Base-by-base conservation (phyloP, 2,329 filamentous ascomycete species). In the Aspergillus texensis region DNA sequence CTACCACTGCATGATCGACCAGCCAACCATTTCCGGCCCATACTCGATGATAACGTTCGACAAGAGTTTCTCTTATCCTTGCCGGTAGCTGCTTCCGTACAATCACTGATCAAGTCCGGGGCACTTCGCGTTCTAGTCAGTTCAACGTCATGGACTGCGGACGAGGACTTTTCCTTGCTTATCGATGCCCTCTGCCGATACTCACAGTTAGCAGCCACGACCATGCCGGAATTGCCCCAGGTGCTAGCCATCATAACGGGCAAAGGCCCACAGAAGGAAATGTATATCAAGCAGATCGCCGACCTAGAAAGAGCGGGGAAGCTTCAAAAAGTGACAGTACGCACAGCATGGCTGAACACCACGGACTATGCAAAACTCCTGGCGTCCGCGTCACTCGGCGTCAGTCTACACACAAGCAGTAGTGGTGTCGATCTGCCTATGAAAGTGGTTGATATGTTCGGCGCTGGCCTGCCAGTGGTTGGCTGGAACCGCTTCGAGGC, bases 371-470 rank as follows among this genome's bases (percentile, higher is more conserved):
- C 95, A 0, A 84, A 83, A 0, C 84, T 99, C 4, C 87, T 99
- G 34, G 91, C 90, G 12, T 90, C 90, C 52, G 93, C 95, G 3
- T 94, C 97, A 71, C 82, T 99, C 0, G 95, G 95, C 11, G 88
- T 99, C 28, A 96, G 92, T 62, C 82, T 99, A 30, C 95, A 99
- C 80, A 97, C 88, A 68, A 97, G 93, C 16, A 96, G 91, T 68
- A 97, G 93, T 2, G 95, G 95, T 1, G 93, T 99, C 0, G 95
- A 99, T 78, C 82, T 99, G 24, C 95, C 95, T 0, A 99, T 99
- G 95, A 99, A 99, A 80, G 93, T 99, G 1, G 94, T 99, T 16
- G 95, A 99, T 76, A 97, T 99, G 94, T 98, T 99, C 76, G 95
- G 95, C 2, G 91, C 94, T 0, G 95, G 94, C 0, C 81, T 99